Evolutionary conservation across 225 moss, liverwort and hornwort genomes (phyloP).

Genomic region (Takakia lepidozioides): DNA sequence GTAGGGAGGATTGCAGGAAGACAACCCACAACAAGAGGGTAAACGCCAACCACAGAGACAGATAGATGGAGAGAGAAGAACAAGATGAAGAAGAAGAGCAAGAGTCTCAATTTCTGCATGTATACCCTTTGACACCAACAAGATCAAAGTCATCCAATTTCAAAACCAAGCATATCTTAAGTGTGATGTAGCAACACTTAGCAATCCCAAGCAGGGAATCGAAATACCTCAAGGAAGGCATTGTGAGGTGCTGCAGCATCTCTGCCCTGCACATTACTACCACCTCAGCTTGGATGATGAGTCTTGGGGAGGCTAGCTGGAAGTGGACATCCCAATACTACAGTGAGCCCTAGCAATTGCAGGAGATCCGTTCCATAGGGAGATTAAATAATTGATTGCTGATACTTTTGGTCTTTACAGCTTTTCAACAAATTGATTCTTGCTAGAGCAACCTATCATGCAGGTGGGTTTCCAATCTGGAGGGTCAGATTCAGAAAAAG

Average conservation of each 20-base stretch:
- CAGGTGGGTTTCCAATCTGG: too few relatives aligned
- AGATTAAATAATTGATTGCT: too few relatives aligned
- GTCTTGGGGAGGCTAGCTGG: too few relatives aligned
- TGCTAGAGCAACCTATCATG: too few relatives aligned
- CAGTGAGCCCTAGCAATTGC: too few relatives aligned
- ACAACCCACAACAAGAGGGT: not conserved
- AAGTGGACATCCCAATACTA: too few relatives aligned
- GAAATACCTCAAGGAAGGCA: conserved; percentile 67
- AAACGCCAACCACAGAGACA: not conserved
- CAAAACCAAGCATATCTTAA: not conserved
- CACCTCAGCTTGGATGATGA: not conserved
- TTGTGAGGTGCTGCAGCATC: conserved; percentile 85
- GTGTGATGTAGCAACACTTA: not conserved
- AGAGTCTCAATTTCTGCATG: too few relatives aligned
- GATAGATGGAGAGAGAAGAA: not conserved
- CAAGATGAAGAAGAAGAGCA: not conserved
- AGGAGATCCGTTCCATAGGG: too few relatives aligned
- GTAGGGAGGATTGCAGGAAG: not conserved
- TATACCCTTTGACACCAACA: not conserved
- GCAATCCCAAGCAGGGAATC: not conserved
- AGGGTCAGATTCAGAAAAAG: too few relatives aligned
- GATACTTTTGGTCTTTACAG: too few relatives aligned
- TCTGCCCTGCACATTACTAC: conserved; percentile 50
- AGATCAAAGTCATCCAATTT: not conserved
- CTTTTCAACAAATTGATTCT: too few relatives aligned